Evolutionary conservation across 192 early-diverging fungal species (phyloP), one percentile per base, ranked within the genome.

Genomic region (Entomortierella beljakovae): DNA sequence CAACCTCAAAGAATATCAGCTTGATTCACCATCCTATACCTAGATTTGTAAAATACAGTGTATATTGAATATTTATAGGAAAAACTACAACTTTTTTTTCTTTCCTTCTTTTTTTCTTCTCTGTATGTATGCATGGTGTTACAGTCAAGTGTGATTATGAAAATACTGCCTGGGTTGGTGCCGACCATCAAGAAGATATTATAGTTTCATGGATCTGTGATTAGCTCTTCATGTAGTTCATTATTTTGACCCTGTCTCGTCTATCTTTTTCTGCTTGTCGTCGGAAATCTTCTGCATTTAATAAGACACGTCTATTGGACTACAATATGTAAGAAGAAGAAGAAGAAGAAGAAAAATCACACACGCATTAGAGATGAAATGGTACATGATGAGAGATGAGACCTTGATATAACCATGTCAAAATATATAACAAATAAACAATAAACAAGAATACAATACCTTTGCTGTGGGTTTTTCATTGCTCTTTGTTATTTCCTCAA

Each of bases 201-300:
- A 43, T 43, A 18, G 42, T 18, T 8, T 11, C 18, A 26, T 26
- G 56, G 22, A 62, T 33, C 34, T 48, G 43, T 1, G 2, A 3
- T 11, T 63, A 77, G 16, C 55, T 58, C 48, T 83, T 83, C 75
- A 83, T 83, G 32, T 83, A 83, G 26, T 29, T 68, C 61, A 83
- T 67, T 18, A 83, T 16, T 5, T 59, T 62, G 50, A 74, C 57
- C 5, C 70, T 28, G 9, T 83, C 75, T 20, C 53, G 61, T n/a
- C 70, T 57, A 16, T 83, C 70, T 26, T 83, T 80, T 50, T 79
- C 75, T 7, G 70, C 69, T 26, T 80, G 61, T 13, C 50, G 35
- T 11, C 62, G 61, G 56, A 68, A 61, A 26, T 83, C 70, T 29
- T 83, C 67, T 0, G 70, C 60, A 29, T 34, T 83, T 42, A 80